phyloP scores from a whole-genome alignment of 2,329 filamentous ascomycete species.

The Fusarium staphyleae region DNA sequence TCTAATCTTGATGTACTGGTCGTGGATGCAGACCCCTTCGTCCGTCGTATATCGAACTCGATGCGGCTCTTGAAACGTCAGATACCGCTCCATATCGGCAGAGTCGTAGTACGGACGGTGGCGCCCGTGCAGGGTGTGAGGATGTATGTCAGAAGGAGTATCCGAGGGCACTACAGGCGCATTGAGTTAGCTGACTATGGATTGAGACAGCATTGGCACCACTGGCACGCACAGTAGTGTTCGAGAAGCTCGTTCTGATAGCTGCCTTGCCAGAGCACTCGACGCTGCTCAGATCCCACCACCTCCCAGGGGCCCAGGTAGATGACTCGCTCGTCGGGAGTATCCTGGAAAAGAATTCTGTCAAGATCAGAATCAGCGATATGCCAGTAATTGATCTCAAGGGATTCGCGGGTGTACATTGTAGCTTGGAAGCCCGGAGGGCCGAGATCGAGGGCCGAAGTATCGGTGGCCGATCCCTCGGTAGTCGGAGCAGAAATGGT shows the following conservation, averaged over 20 bases:
- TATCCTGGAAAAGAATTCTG: slow-evolving; percentile 60
- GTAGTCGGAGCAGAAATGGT: slow-evolving; percentile 54
- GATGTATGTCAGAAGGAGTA: slow-evolving; percentile 53
- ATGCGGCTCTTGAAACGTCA: slow-evolving; percentile 57
- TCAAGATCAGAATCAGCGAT: slow-evolving; percentile 29
- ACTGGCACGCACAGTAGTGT: slow-evolving; percentile 54
- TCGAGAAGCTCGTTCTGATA: slow-evolving; percentile 60
- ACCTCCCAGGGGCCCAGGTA: slow-evolving; percentile 63
- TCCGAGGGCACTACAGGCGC: slow-evolving; percentile 53
- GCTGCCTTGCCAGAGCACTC: slow-evolving; percentile 61
- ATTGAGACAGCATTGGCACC: not conserved
- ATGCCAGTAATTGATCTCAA: slow-evolving; percentile 8
- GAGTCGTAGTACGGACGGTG: slow-evolving; percentile 60
- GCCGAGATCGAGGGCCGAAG: slow-evolving; percentile 57
- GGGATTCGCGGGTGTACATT: slow-evolving; percentile 49
- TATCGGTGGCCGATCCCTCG: slow-evolving; percentile 47
- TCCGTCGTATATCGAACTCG: slow-evolving; percentile 57
- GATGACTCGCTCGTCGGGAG: slow-evolving; percentile 56
- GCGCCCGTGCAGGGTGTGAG: slow-evolving; percentile 58
- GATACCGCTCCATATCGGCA: slow-evolving; percentile 57
- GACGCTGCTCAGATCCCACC: slow-evolving; percentile 55
- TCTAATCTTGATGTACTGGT: slow-evolving; percentile 56
- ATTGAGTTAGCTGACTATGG: slow-evolving; percentile 11
- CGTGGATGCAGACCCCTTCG: slow-evolving; percentile 56
- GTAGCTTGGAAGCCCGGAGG: slow-evolving; percentile 62